Base-by-base conservation (phyloP, 371 early-diverging fungal genomes). In the Actinomortierella wolfii region DNA sequence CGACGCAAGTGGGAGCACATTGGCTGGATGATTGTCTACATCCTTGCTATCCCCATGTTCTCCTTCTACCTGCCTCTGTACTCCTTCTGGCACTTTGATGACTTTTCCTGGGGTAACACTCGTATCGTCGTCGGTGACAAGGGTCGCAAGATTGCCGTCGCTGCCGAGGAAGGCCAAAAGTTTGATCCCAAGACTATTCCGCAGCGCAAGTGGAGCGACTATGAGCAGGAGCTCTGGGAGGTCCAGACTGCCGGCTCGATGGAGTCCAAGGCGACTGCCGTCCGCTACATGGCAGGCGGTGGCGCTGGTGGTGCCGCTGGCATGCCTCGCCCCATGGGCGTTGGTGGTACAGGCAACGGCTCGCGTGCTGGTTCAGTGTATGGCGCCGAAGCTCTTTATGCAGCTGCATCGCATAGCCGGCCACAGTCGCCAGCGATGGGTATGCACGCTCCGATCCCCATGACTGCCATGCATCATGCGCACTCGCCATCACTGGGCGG, bases 51-150 rank as follows among this genome's bases (percentile, higher is more conserved):
- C 43, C 94, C 95, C 1, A 78, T 94, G 29, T 94, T 92, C 56
- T 86, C 91, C 15, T 93, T 93, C 79, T 83, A 91, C 58, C 80
- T 93, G 51, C 94, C 94, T 4, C 59, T 94, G 45, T 94, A 93
- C 62, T 81, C 93, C 20, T 95, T 93, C 91, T 96, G 95, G 96
- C 94, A 96, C 79, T 95, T 97, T 81, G 97, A 97, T 69, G 97
- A 97, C 70, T 96, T 97, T 70, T 93, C 94, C 1, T 97, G 98
- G 97, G 98, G 98, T 76, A 95, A 96, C 71, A 98, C 98, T 17
- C 92, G 98, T 76, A 59, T 90, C 48, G 93, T 93, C 2, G 78
- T 89, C 8, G 95, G 91, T 51, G 91, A 89, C 46, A 89, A 87
- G 39, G 90, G 90, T 25, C 85, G 89, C 57, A 90, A 89, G 76